Conservation (phyloP, 1,284 basidiomycete genomes). For the Agroathelia rolfsii region DNA sequence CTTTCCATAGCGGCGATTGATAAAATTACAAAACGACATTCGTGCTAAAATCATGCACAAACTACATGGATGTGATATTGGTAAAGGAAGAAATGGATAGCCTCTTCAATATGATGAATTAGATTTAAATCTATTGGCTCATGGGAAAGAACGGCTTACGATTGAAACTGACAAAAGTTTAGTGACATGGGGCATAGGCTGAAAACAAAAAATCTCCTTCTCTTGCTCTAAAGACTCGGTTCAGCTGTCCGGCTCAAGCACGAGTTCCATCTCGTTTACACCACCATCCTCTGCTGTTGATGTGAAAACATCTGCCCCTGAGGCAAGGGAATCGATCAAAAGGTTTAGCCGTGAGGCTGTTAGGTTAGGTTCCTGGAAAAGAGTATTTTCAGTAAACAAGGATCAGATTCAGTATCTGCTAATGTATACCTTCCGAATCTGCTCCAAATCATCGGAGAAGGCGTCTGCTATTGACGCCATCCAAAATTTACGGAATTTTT, state of each 20-base stretch:
- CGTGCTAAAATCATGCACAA: no score
- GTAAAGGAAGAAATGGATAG: no score
- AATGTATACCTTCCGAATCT: constrained; percentile 56
- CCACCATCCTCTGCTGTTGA: constrained; percentile 23
- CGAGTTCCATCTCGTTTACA: constrained; percentile 45
- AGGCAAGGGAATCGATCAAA: constrained; percentile 69
- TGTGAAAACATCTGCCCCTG: constrained; percentile 63
- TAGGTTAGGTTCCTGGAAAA: constrained; percentile 57
- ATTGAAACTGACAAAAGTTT: no score
- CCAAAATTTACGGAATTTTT: constrained; percentile 69
- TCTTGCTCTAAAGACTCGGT: no score
- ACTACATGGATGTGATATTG: no score
- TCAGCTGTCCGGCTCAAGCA: constrained; percentile 24
- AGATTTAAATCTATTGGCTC: no score
- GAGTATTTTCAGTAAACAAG: constrained; percentile 2
- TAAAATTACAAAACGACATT: no score
- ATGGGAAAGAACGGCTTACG: no score
- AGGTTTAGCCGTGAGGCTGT: constrained; percentile 53
- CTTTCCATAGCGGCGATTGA: no score
- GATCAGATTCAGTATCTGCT: background rate
- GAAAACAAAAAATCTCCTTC: no score
- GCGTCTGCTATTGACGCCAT: constrained; percentile 70
- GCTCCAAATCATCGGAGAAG: constrained; percentile 67
- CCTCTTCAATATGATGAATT: no score
- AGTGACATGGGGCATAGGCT: no score